Evolutionary conservation across 768 basidiomycete genomes (phyloP).

Genomic region (Naganishia vishniacii): DNA sequence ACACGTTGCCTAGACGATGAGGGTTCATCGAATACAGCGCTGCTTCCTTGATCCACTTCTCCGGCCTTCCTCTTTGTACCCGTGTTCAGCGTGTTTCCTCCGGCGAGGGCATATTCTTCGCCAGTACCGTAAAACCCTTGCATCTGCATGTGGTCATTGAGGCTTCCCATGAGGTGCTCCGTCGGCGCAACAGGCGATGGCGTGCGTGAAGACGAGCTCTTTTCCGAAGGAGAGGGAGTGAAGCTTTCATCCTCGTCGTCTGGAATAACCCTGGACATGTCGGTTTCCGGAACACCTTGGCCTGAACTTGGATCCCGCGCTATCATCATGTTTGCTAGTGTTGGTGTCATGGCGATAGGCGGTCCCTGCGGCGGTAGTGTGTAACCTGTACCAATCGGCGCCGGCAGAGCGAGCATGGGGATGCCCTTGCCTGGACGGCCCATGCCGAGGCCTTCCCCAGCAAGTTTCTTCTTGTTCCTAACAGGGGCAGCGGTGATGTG

Average conservation of each 20-base stretch:
- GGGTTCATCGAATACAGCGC: constrained; percentile 27
- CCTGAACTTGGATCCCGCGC: constrained; percentile 9
- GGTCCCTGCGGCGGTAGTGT: background rate
- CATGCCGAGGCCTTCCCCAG: constrained; percentile 15
- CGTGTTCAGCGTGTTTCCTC: constrained; percentile 16
- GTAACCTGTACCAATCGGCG: constrained; percentile 21
- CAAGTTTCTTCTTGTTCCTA: constrained; percentile 44
- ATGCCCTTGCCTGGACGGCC: constrained; percentile 14
- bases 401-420: constrained; percentile 6
- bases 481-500: constrained; percentile 72
- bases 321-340: constrained; percentile 17
- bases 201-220: constrained; percentile 26
- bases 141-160: constrained; percentile 24
- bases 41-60: constrained; percentile 32
- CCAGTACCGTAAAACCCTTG: constrained; percentile 5
- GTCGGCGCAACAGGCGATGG: constrained; percentile 20
- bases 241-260: constrained; percentile 32
- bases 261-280: constrained; percentile 28
- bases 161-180: constrained; percentile 17
- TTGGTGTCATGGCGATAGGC: constrained; percentile 3
- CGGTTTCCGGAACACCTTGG: constrained; percentile 36
- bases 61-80: constrained; percentile 21
- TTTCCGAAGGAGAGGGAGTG: constrained; percentile 33
- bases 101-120: constrained; percentile 7
- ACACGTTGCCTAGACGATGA: constrained; percentile 13